These are phyloP conservation scores for Omphalotus olearius DNA, from an alignment of 1,284 basidiomycete genomes.

Conservation along the genomic window DNA sequence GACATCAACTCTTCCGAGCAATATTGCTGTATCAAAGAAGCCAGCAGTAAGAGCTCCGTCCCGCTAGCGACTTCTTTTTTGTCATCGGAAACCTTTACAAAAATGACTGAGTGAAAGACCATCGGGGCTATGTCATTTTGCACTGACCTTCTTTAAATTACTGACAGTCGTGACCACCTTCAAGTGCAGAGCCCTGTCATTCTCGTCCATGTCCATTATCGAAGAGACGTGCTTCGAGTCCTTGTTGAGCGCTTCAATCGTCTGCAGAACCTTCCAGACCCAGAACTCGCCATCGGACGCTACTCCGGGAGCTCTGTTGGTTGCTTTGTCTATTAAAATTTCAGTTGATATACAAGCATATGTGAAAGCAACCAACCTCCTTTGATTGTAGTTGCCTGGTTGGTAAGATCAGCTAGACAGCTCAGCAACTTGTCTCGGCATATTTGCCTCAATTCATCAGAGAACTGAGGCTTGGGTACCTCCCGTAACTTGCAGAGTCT, in stretches of 20 bases:
- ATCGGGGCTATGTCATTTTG: neutral
- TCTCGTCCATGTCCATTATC: conserved; percentile 54
- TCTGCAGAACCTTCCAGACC: conserved; percentile 66
- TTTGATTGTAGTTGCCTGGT: conserved; percentile 49
- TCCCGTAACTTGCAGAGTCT: conserved; percentile 46
- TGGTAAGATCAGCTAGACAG: conserved; percentile 74
- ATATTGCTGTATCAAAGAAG: conserved; percentile 67
- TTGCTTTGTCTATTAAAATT: conserved; percentile 35
- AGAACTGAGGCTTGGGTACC: conserved; percentile 66
- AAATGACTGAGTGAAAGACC: neutral
- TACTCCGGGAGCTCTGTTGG: conserved; percentile 54
- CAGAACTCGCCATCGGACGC: conserved; percentile 77
- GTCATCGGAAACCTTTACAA: conserved; percentile 39
- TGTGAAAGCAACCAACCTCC: conserved; percentile 31
- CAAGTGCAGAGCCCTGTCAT: conserved; percentile 43
- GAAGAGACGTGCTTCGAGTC: conserved; percentile 70
- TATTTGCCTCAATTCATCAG: conserved; percentile 61
- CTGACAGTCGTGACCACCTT: conserved; percentile 44
- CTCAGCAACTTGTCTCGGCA: conserved; percentile 72
- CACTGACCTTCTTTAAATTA: conserved; percentile 46
- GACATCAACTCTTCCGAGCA: conserved; percentile 48
- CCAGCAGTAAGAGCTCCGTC: conserved; percentile 66
- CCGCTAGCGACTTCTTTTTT: conserved; percentile 58
- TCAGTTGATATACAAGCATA: conserved; percentile 3
- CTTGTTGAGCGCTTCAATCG: conserved; percentile 57